Percentiles rank a stretch among this genome's conserved stretches.
These are phyloP conservation scores for Neurospora sp. DNA, from an alignment of 2,329 filamentous ascomycete genomes.

Conservation along the genomic window DNA sequence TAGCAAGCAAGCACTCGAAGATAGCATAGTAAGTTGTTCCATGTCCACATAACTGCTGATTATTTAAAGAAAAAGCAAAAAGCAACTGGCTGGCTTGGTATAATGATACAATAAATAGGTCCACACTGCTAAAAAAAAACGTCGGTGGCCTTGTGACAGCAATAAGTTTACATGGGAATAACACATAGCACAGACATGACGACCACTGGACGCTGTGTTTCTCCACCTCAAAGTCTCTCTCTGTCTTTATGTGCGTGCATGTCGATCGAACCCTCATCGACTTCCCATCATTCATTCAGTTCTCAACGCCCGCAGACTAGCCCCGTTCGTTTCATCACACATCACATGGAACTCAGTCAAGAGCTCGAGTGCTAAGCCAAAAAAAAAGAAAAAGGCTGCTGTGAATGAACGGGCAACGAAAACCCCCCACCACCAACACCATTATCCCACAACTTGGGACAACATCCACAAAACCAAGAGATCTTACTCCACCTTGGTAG, in stretches of 20 bases:
- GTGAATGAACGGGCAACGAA: background rate
- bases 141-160: background rate
- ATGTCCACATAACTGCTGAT: background rate
- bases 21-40: background rate
- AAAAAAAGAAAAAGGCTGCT: background rate
- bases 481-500: slow-evolving; percentile 46
- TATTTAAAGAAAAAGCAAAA: background rate
- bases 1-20: background rate
- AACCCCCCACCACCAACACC: background rate
- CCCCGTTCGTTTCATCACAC: background rate
- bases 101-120: background rate
- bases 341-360: background rate
- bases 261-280: background rate
- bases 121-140: background rate
- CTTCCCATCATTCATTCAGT: background rate
- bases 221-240: background rate
- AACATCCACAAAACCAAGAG: background rate
- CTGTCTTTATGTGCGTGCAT: background rate
- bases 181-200: background rate
- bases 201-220: background rate
- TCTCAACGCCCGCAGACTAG: background rate
- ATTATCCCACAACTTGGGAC: background rate
- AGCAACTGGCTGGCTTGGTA: background rate
- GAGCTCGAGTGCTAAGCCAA: background rate
- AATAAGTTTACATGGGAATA: background rate